Conservation (phyloP, 2,329 filamentous ascomycete genomes). For the Clonostachys sp. region DNA sequence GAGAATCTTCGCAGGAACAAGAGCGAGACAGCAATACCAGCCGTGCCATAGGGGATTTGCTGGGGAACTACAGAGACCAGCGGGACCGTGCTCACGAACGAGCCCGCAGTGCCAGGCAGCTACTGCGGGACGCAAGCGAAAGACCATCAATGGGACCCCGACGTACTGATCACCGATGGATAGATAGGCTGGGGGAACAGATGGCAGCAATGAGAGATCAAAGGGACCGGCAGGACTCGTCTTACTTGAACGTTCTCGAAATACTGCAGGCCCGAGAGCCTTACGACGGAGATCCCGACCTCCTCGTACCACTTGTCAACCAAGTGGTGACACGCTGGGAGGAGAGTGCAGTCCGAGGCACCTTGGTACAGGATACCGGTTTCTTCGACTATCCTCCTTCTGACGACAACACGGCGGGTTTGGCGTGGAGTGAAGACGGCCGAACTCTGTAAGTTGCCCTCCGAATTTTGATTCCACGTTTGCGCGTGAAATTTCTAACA, state of each 20-base stretch:
- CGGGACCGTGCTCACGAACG: constrained; percentile 25
- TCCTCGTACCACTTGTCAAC: constrained; percentile 28
- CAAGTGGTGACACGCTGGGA: constrained; percentile 30
- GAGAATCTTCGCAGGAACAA: background rate
- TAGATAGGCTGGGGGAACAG: constrained; percentile 26
- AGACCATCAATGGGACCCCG: constrained; percentile 11
- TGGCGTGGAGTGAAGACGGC: constrained; percentile 60
- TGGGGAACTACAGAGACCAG: constrained; percentile 29
- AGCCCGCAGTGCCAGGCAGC: constrained; percentile 22
- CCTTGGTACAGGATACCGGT: constrained; percentile 26
- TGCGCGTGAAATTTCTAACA: constrained; percentile 5
- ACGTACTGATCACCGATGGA: constrained; percentile 19
- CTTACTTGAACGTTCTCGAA: constrained; percentile 28
- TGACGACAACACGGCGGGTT: constrained; percentile 54
- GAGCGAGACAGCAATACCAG: constrained; percentile 20
- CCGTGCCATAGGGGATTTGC: constrained; percentile 30
- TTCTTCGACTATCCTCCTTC: constrained; percentile 38
- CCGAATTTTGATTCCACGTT: background rate
- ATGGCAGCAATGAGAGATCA: constrained; percentile 27
- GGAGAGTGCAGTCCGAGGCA: constrained; percentile 25
- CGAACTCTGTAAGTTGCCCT: constrained; percentile 47
- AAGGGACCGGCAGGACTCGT: constrained; percentile 25
- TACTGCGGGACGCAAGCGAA: constrained; percentile 17
- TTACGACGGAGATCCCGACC: constrained; percentile 22
- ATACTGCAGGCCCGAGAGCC: constrained; percentile 27